These are phyloP conservation scores for Blastocladiella emersonii DNA, from an alignment of 371 early-diverging fungal species.

Conservation along the genomic window DNA sequence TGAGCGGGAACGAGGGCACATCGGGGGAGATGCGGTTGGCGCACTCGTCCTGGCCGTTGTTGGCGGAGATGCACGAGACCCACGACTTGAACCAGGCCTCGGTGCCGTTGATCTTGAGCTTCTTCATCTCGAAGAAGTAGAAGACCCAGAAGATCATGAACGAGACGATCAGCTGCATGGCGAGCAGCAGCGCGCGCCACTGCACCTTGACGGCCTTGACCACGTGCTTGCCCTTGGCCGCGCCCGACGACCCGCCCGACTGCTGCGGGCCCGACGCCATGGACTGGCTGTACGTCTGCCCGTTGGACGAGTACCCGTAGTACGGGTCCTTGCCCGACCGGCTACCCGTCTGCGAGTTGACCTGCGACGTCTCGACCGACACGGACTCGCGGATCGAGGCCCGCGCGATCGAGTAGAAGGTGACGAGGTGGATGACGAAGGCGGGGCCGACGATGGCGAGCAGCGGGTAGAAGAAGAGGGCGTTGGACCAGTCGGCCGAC, in stretches of 20 bases:
- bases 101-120: slow-evolving; percentile 16
- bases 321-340: neutral
- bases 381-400: slow-evolving; percentile 6
- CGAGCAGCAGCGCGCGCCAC: slow-evolving; percentile 50
- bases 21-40: slow-evolving; percentile 14
- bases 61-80: slow-evolving; percentile 29
- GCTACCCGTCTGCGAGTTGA: neutral
- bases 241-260: neutral
- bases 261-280: too few relatives aligned
- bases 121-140: slow-evolving; percentile 37
- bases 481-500: slow-evolving; percentile 29
- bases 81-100: slow-evolving; percentile 22
- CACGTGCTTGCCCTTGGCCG: slow-evolving; percentile 35
- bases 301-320: neutral
- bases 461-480: slow-evolving; percentile 44
- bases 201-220: slow-evolving; percentile 45
- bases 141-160: slow-evolving; percentile 17
- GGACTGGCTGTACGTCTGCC: neutral
- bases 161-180: slow-evolving; percentile 18
- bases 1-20: slow-evolving; percentile 38
- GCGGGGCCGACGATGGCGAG: slow-evolving; percentile 40
- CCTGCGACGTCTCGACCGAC: neutral
- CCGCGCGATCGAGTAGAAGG: slow-evolving; percentile 45
- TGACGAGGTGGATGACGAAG: slow-evolving; percentile 38
- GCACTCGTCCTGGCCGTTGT: slow-evolving; percentile 26